Evolutionary conservation across 495 filamentous ascomycete species (phyloP), one percentile per base, ranked within the genome.

Genomic region (Clavariopsis aquatica): DNA sequence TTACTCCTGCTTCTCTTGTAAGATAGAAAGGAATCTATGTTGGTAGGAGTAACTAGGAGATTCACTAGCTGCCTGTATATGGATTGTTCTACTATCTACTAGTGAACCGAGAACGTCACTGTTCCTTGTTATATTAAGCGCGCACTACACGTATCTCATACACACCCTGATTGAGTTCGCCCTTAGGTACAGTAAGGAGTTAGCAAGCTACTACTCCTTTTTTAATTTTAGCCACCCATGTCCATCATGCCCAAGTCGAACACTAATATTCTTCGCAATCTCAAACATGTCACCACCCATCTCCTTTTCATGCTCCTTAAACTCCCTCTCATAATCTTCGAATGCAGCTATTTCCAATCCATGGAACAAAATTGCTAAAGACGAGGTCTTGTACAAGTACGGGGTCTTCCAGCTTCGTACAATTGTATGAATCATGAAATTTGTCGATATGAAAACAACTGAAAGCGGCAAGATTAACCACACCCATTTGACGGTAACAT

Each of bases 321-420:
- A 43, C n/a, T 17, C n/a, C 2, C 2, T 17, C 38, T 43, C 38
- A 43, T 43, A 43, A 17, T 17, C 38, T 43, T 17, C 38, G n/a
- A 43, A 43, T 15, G 38, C 38, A 17, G 38, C 4, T 8, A 43
- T 17, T 17, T 43, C 38, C n/a, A 43, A 43, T 9, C 13, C 13
- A 17, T 43, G 38, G 13, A 43, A 43, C 13, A 43, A 17, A 43
- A n/a, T 43, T 17, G 38, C 38, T 43, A 43, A 17, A 43, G 13
- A 10, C 12, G 38, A 43, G n/a, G 38, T 43, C 38, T 64, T 64
- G 43, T 29, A 58, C 12, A 49, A 53, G 22, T 62, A 62, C 22
- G 20, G 31, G n/a, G 12, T 53, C 23, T 27, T 28, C 7, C 31
- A 19, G 26, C 61, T 64, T 26, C 27, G 13, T 1, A 49, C 4